Evolutionary conservation across 2,329 filamentous ascomycete species (phyloP).

Genomic region (Phialophora verrucosa): DNA sequence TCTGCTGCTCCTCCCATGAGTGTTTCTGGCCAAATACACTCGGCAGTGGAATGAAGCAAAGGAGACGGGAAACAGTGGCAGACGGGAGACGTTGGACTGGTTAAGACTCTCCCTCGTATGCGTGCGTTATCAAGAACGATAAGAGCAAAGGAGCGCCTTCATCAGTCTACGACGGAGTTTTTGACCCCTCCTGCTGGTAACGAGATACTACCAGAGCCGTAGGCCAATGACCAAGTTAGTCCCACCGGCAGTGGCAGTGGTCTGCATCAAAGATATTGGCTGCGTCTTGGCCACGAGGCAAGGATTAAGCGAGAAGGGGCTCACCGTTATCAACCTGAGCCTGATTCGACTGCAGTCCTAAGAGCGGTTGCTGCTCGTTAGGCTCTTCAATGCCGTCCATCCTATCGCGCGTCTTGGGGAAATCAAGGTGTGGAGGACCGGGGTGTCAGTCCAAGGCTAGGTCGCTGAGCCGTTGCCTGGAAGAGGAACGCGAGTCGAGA

Average conservation of each 20-base stretch:
- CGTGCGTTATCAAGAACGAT: slow-evolving; percentile 26
- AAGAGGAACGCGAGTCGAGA: slow-evolving; percentile 15
- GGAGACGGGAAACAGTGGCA: neutral
- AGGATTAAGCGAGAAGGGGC: slow-evolving; percentile 1
- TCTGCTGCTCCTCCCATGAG: slow-evolving; percentile 45
- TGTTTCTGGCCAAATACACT: neutral
- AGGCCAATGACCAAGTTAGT: slow-evolving; percentile 2
- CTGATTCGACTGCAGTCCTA: slow-evolving; percentile 12
- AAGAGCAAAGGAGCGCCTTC: slow-evolving; percentile 15
- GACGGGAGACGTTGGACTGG: slow-evolving; percentile 6
- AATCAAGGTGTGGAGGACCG: neutral
- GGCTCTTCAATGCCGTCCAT: slow-evolving; percentile 16
- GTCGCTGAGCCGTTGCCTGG: slow-evolving; percentile 12
- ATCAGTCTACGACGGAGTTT: slow-evolving; percentile 10
- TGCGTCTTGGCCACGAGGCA: slow-evolving; percentile 14
- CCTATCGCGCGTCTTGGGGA: slow-evolving; percentile 8
- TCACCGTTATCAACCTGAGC: slow-evolving; percentile 13
- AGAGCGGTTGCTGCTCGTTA: slow-evolving; percentile 14
- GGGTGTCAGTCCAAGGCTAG: slow-evolving; percentile 2
- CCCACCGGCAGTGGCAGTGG: no score
- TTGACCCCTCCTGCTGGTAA: slow-evolving; percentile 25
- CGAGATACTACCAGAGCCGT: slow-evolving; percentile 18
- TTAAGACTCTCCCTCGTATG: neutral
- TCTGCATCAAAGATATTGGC: neutral
- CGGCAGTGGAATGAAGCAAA: neutral